Percentiles rank a stretch among this genome's conserved stretches.
Conservation (phyloP, 2,329 filamentous ascomycete genomes). For the Trichoderma endophyticum region DNA sequence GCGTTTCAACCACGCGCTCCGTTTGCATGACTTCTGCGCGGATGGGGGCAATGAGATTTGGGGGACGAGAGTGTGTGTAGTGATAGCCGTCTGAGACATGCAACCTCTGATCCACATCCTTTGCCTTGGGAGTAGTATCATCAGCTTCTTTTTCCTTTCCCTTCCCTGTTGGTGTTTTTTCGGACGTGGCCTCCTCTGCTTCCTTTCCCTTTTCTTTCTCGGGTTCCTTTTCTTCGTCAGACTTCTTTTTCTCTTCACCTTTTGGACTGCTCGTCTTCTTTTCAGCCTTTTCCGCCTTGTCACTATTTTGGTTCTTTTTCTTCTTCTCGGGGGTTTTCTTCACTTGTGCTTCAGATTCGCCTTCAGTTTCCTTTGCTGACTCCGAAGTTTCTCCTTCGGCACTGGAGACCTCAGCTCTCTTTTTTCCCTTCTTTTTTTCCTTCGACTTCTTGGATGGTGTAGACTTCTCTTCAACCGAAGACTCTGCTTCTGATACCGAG, state of each 20-base stretch:
- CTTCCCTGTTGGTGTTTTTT: neutral
- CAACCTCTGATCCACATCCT: neutral
- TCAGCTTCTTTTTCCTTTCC: neutral
- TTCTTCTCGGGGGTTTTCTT: neutral
- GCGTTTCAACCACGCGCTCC: slow-evolving; percentile 53
- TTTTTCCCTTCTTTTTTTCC: slow-evolving; percentile 13
- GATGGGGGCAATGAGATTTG: slow-evolving; percentile 47
- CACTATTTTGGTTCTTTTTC: slow-evolving; percentile 12
- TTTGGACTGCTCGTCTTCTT: neutral
- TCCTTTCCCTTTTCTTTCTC: neutral
- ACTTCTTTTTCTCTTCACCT: neutral
- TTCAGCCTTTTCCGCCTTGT: neutral
- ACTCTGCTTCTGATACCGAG: slow-evolving; percentile 25
- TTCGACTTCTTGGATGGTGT: slow-evolving; percentile 3
- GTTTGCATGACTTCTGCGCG: slow-evolving; percentile 50
- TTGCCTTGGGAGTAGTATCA: neutral
- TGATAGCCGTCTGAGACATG: slow-evolving; percentile 30
- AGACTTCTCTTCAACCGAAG: neutral
- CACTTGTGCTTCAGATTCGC: neutral
- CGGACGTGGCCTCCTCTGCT: neutral
- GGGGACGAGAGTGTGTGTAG: slow-evolving; percentile 34
- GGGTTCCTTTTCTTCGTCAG: neutral
- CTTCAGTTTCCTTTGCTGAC: slow-evolving; percentile 9
- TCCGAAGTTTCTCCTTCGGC: slow-evolving; percentile 18
- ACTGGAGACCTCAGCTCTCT: slow-evolving; percentile 7